Evolutionary conservation across 2,329 filamentous ascomycete genomes (phyloP), one percentile per base, ranked within the genome.

Genomic region (Apiospora phragmitis): DNA sequence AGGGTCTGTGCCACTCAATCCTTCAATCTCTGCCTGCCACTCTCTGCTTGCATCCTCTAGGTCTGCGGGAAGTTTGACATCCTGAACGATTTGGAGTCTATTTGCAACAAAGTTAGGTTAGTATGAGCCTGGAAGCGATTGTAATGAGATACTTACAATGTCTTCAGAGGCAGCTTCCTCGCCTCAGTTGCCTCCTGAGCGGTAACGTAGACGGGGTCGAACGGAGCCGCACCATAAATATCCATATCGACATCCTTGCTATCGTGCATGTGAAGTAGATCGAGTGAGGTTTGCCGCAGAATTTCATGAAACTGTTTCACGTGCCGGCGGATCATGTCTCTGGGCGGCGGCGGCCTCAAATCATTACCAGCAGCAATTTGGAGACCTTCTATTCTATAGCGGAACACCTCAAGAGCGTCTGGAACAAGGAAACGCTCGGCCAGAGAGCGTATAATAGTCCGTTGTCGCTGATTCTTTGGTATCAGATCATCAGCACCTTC

Each of bases 11-110:
- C 69, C 72, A 11, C 73, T 69, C 14, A 80, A 70, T 29, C 69
- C 72, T 42, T 75, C 73, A n/a, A 80, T 71, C 68, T 78, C 75
- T 11, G 29, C 41, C 41, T 73, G 71, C 78, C 78, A 79, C 26
- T 77, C 75, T 11, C 69, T 47, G 29, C 72, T 65, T 35, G 70
- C 68, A 26, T 73, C 65, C 24, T 67, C 70, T 18, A 74, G 69
- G 45, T 75, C 71, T n/a, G 67, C 49, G 21, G 73, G 71, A 6
- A 65, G 32, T 11, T 69, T 66, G 4, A 72, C 66, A 14, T 70
- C 59, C n/a, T 69, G 41, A 12, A 73, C 49, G 3, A 71, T 29
- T 42, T 72, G 55, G 16, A 43, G 70, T 2, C 70, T 71, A 4
- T 68, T 47, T 38, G 55, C 45, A 45, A n/a, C 65, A 47, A 42